Percentiles rank a stretch among this genome's conserved stretches.
Conservation (phyloP, 208 protist genomes). For the Crithidia mellificae region DNA sequence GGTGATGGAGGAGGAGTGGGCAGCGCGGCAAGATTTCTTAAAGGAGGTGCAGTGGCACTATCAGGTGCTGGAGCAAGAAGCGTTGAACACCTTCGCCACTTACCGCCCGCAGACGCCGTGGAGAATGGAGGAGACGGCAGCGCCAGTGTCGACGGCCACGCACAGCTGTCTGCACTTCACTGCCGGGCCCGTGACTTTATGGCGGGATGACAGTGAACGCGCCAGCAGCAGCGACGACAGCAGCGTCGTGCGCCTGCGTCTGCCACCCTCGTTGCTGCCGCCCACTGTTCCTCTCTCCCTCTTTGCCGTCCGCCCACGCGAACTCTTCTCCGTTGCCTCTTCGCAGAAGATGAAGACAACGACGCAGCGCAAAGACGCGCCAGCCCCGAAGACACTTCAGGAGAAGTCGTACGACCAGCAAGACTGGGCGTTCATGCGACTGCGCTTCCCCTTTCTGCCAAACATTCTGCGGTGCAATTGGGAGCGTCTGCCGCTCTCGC, state of each 20-base stretch:
- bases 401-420: conserved; percentile 29
- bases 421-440: conserved; percentile 49
- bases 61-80: conserved; percentile 14
- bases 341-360: conserved; percentile 37
- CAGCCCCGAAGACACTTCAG: neutral
- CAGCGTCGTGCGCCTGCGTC: neutral
- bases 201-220: conserved; percentile 11
- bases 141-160: neutral
- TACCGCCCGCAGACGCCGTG: conserved; percentile 6
- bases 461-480: conserved; percentile 48
- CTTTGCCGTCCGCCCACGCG: conserved; percentile 47
- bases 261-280: conserved; percentile 33
- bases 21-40: conserved; percentile 6
- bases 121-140: neutral
- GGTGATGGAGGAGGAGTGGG: conserved; percentile 17
- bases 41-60: conserved; percentile 29
- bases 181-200: conserved; percentile 6
- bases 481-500: conserved; percentile 44
- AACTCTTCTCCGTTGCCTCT: conserved; percentile 33
- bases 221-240: neutral
- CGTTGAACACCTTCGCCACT: conserved; percentile 7
- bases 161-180: conserved; percentile 7
- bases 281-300: conserved; percentile 35
- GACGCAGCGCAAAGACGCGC: neutral
- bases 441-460: conserved; percentile 41